Conservation (phyloP, 2,329 filamentous ascomycete genomes). For the Cytospora leucostoma region DNA sequence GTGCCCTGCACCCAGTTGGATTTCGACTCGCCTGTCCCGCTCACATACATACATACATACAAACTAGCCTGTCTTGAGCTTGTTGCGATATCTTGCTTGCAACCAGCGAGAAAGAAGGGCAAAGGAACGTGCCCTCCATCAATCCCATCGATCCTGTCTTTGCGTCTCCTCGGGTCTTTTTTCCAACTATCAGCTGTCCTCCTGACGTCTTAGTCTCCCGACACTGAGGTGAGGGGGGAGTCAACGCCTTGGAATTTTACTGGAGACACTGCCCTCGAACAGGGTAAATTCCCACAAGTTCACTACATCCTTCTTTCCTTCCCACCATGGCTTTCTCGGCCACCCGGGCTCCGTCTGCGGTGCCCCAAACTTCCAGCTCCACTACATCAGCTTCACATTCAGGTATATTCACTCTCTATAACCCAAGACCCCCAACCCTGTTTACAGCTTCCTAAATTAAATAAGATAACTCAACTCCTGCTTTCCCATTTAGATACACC, state of each 20-base stretch:
- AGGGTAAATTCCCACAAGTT: slow-evolving; percentile 13
- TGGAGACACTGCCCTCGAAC: slow-evolving; percentile 16
- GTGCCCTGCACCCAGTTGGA: slow-evolving; percentile 1
- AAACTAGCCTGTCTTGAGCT: slow-evolving; percentile 8
- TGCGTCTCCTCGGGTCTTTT: slow-evolving; percentile 4
- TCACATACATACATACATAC: not conserved
- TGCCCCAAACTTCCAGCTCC: slow-evolving; percentile 34
- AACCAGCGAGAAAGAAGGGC: slow-evolving; percentile 9
- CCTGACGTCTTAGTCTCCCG: slow-evolving; percentile 23
- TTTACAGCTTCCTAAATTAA: slow-evolving; percentile 3
- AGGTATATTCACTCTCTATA: slow-evolving; percentile 24
- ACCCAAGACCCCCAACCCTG: not conserved
- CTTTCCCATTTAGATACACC: slow-evolving; percentile 22
- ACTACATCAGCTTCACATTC: not conserved
- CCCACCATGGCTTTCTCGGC: slow-evolving; percentile 36
- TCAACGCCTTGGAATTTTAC: slow-evolving; percentile 13
- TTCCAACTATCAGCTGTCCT: slow-evolving; percentile 4
- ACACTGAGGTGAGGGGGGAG: slow-evolving; percentile 12
- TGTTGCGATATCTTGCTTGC: slow-evolving; percentile 3
- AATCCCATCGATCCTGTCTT: slow-evolving; percentile 2
- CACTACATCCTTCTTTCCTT: slow-evolving; percentile 13
- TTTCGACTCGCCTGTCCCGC: slow-evolving; percentile 10
- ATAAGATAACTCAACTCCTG: slow-evolving; percentile 27
- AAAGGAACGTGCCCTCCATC: slow-evolving; percentile 1
- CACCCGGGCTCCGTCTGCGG: slow-evolving; percentile 33